phyloP scores from a whole-genome alignment of 2,329 filamentous ascomycete genomes.

The Phoma sp. region DNA sequence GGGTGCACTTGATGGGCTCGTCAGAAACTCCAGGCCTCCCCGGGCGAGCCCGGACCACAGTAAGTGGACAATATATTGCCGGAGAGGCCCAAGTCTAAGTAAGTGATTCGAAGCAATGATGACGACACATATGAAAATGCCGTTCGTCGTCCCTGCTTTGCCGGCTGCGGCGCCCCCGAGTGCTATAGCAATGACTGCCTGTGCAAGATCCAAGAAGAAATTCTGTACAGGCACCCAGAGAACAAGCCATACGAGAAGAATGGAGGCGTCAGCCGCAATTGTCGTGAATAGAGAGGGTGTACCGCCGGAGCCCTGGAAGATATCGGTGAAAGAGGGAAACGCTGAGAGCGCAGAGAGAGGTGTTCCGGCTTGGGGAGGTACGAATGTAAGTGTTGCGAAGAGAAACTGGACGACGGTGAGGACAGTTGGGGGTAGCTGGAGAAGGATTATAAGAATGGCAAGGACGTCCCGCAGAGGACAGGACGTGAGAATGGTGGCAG shows the following conservation, averaged over 20 bases:
- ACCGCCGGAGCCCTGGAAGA: constrained; percentile 85
- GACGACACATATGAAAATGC: constrained; percentile 72
- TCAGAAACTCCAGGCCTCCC: constrained; percentile 49
- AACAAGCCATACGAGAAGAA: constrained; percentile 84
- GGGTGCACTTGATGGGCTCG: constrained; percentile 46
- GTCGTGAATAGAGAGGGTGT: constrained; percentile 87
- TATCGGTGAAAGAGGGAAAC: constrained; percentile 81
- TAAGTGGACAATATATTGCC: constrained; percentile 50
- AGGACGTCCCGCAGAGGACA: constrained; percentile 94
- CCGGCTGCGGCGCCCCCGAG: constrained; percentile 80
- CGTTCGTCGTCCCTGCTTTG: constrained; percentile 71
- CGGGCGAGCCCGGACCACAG: constrained; percentile 49
- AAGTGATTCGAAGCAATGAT: constrained; percentile 65
- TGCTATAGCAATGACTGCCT: constrained; percentile 91
- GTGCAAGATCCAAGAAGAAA: constrained; percentile 85
- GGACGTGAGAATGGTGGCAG: constrained; percentile 84
- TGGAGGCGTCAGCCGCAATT: constrained; percentile 80
- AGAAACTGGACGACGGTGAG: constrained; percentile 89
- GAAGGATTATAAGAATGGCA: constrained; percentile 92
- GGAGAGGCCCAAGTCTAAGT: constrained; percentile 60
- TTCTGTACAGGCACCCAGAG: constrained; percentile 87
- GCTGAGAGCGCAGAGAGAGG: constrained; percentile 76
- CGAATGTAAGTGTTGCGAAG: constrained; percentile 91
- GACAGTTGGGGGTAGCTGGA: constrained; percentile 87
- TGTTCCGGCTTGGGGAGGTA: constrained; percentile 76